Evolutionary conservation across 2,329 filamentous ascomycete genomes (phyloP).

Genomic region (Aspergillus eucalypticola): DNA sequence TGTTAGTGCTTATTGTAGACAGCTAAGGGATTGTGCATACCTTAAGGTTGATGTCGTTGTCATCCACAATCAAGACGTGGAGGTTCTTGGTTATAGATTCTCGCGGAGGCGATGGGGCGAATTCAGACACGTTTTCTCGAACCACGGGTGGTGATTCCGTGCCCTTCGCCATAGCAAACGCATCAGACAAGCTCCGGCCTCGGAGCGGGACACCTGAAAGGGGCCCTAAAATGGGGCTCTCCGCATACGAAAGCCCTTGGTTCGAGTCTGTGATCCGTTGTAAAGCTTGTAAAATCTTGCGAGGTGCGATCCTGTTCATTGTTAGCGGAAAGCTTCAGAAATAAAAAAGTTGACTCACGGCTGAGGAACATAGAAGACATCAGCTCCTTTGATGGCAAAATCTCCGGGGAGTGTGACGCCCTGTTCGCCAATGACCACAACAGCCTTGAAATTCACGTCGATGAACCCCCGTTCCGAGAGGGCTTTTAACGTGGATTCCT

Average conservation of each 20-base stretch:
- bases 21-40: constrained; percentile 8
- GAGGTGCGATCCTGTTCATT: constrained; percentile 27
- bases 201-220: constrained; percentile 13
- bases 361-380: constrained; percentile 28
- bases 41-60: constrained; percentile 45
- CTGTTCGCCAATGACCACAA: constrained; percentile 25
- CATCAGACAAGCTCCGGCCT: constrained; percentile 18
- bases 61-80: constrained; percentile 43
- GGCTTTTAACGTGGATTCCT: constrained; percentile 26
- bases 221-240: constrained; percentile 10
- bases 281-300: constrained; percentile 26
- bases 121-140: constrained; percentile 17
- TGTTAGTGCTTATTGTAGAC: not conserved
- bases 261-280: constrained; percentile 12
- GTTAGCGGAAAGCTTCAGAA: constrained; percentile 14
- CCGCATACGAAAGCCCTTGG: not conserved
- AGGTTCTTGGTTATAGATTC: constrained; percentile 5
- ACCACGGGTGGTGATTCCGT: constrained; percentile 20
- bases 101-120: constrained; percentile 4
- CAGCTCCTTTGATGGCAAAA: constrained; percentile 15
- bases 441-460: constrained; percentile 18
- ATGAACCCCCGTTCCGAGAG: constrained; percentile 11
- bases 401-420: constrained; percentile 6
- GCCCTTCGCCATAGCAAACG: constrained; percentile 18
- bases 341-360: constrained; percentile 29